Base-by-base conservation (phyloP, 805 yeast genomes). In the Myxozyma melibiosi region DNA sequence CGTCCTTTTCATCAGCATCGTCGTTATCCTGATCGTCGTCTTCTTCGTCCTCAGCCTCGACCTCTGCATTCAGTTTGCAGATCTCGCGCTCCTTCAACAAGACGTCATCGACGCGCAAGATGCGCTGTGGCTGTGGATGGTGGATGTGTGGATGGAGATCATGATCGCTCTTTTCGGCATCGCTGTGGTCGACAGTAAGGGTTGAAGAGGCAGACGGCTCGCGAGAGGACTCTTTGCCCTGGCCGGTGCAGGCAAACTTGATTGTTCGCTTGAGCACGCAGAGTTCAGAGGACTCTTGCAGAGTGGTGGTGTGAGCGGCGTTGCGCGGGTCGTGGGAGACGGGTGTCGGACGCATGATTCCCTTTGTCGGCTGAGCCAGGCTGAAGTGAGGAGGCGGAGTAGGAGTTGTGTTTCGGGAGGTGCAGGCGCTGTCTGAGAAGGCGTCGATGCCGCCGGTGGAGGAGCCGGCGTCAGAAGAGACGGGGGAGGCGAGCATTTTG, bases 321-420 rank as follows among this genome's bases (percentile, higher is more conserved):
- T n/a, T n/a, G 11, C 47, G 47, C 35, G 8, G 14, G 16, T 43
- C 47, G 13, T 43, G 47, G 37, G 18, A 30, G 31, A 41, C 14
- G 8, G 37, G 25, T 14, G 45, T 31, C 20, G 38, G 31, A 14
- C 40, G 39, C 55, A 51, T 51, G 40, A 40, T 46, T 7, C 57
- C 34, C 14, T 38, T 34, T 2, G 57, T 25, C 9, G 34, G n/a
- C 24, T 3, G 49, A 11, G 16, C 2, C 3, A 16, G 44, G 37
- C 5, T 41, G 42, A 20, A 25, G 7, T 24, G 25, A 11, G 50
- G 60, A 24, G 63, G 63, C 6, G 63, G 63, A 3, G 61, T 56
- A 9, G 61, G 63, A 9, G 63, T 55, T 2, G 63, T 58, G 48
- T 50, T 51, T 41, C 62, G 63, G 16, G 63, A 58, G 24, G 63